These are phyloP conservation scores for Cordyceps pruinosa DNA, from an alignment of 2,329 filamentous ascomycete species.

Conservation along the genomic window DNA sequence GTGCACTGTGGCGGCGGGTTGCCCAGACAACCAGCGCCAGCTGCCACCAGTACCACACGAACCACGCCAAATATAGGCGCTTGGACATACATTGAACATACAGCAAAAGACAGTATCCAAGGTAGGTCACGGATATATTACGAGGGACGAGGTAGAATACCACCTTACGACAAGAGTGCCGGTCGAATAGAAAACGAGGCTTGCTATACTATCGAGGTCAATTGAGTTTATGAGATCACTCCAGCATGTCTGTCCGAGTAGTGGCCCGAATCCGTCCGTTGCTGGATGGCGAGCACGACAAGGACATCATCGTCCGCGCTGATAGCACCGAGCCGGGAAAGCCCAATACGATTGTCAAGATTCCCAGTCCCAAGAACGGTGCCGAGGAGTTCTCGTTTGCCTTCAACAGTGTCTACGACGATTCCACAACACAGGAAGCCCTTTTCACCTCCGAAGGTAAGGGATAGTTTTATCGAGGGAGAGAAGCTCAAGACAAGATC, in stretches of 20 bases:
- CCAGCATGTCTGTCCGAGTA: slow-evolving; percentile 64
- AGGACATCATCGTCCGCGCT: slow-evolving; percentile 75
- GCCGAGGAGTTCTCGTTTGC: slow-evolving; percentile 87
- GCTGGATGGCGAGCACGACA: slow-evolving; percentile 75
- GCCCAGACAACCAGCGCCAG: slow-evolving; percentile 3
- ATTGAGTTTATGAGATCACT: slow-evolving; percentile 5
- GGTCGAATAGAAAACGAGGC: neutral
- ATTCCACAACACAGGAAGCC: slow-evolving; percentile 71
- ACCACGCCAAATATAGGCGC: slow-evolving; percentile 1
- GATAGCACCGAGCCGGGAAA: slow-evolving; percentile 55
- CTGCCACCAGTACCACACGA: neutral
- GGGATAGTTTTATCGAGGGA: slow-evolving; percentile 20
- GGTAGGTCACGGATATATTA: slow-evolving; percentile 10
- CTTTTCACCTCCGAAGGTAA: slow-evolving; percentile 85
- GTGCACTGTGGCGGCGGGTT: slow-evolving; percentile 1
- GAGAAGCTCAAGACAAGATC: neutral
- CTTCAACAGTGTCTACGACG: slow-evolving; percentile 89
- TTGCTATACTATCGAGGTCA: slow-evolving; percentile 9
- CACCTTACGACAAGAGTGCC: neutral
- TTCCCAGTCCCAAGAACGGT: slow-evolving; percentile 91
- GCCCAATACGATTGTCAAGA: slow-evolving; percentile 66
- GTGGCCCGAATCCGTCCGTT: slow-evolving; percentile 87
- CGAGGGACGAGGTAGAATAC: neutral
- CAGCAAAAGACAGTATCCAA: slow-evolving; percentile 11
- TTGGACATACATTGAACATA: slow-evolving; percentile 2